A percentile compares a stretch with the other conserved stretches of the same genome.
These are phyloP conservation scores for Odonthalia washingtoniensis DNA, from an alignment of 31 red algal genomes.

Conservation along the genomic window DNA sequence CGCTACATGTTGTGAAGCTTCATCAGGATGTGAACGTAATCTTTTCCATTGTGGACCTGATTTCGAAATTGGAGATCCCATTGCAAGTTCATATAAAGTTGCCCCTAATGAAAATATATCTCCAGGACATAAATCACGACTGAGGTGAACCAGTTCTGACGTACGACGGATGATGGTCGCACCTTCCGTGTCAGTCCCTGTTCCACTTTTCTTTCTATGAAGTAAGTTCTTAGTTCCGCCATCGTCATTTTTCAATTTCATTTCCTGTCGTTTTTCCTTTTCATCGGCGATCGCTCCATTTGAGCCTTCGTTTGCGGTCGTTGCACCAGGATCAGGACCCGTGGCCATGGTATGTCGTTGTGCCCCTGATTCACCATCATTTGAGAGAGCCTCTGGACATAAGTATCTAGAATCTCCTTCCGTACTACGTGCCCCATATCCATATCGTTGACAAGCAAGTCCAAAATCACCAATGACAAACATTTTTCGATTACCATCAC, in stretches of 20 bases:
- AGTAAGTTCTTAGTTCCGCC: no score
- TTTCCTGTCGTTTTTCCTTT: conserved; percentile 7
- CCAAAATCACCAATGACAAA: conserved; percentile 91
- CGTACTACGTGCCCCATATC: conserved; percentile 57
- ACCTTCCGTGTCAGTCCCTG: not conserved
- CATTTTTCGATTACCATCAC: conserved; percentile 3
- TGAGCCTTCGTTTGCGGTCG: conserved; percentile 21
- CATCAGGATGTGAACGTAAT: conserved; percentile 23
- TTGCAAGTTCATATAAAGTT: conserved; percentile 72
- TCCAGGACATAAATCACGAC: conserved; percentile 43
- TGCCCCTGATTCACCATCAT: not conserved
- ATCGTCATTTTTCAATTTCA: not conserved
- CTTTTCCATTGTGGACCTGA: conserved; percentile 33
- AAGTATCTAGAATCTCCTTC: conserved; percentile 93
- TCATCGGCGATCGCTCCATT: not conserved
- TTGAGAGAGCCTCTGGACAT: conserved; percentile 68
- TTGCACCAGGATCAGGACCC: no score
- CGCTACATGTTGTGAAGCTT: conserved; percentile 39
- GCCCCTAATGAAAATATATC: conserved; percentile 87
- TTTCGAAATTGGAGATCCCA: conserved; percentile 47
- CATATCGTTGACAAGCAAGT: conserved; percentile 77
- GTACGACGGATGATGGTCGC: no score
- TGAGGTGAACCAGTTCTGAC: not conserved
- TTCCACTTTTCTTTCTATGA: no score
- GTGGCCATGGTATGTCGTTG: no score